Evolutionary conservation across 805 yeast genomes (phyloP), one percentile per base, ranked within the genome.

Genomic region (Nakazawaea molendinolei): DNA sequence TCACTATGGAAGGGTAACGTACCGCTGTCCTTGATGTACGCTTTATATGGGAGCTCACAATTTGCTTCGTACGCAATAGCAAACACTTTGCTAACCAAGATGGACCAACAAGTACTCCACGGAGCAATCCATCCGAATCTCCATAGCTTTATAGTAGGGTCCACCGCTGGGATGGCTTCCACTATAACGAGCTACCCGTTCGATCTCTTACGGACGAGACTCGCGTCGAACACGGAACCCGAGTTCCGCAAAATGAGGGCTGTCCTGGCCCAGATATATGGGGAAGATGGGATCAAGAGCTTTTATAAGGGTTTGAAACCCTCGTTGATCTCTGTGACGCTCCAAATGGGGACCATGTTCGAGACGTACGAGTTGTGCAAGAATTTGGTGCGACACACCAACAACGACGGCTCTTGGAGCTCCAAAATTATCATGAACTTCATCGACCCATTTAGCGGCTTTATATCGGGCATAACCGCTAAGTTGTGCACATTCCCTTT

Each of bases 1-100:
- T 90, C 86, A 0, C 64, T 90, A n/a, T 92, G 97, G 97, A 89
- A 87, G 54, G 98, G 98, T 0, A 92, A 92, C 52, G 69, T 86
- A 0, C 95, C 98, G 0, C 98, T 97, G 0, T 86, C 86, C 44
- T 55, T 77, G 25, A 73, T 92, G 76, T 92, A 92, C 50, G 62
- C 90, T 10, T 46, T 83, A 8, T 92, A 90, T 49, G 96, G 97
- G 9, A 85, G 85, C 1, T 61, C 74, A 0, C 97, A 92, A 55
- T 92, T 92, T 58, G 65, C 90, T 1, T 60, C 84, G 1, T 85
- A 80, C 49, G 66, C 86, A 1, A 52, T 66, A 0, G 56, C 74
- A 22, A 84, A 79, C 52, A 55, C 51, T 5, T 33, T 55, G 15
- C 49, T 79, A n/a, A 48, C 60, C 1, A 42, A 56, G 1, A 22